A percentile compares a stretch with the other conserved stretches of the same genome.
Evolutionary conservation across 129 eudicot genomes (phyloP).

Genomic region (Chrysanthemum seticuspe): DNA sequence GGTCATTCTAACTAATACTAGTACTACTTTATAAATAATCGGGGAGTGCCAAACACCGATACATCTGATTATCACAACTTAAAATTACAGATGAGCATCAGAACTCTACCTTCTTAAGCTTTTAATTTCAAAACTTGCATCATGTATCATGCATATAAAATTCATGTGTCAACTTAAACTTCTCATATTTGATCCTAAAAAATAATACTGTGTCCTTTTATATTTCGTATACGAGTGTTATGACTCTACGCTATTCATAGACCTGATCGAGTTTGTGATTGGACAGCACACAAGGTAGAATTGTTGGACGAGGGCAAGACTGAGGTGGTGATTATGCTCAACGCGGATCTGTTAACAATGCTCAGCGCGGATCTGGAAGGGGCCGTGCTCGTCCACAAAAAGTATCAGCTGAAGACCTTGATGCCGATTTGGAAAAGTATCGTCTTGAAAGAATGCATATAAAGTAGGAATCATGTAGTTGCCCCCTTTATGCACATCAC

Average conservation of each 20-base stretch:
- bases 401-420: constrained; percentile 46
- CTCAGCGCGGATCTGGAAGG: constrained; percentile 19
- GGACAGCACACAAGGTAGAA: constrained; percentile 23
- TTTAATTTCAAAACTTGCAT: too few species aligned
- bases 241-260: not conserved
- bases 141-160: too few species aligned
- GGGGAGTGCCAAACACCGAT: too few species aligned
- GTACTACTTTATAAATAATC: too few species aligned
- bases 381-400: constrained; percentile 21
- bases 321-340: constrained; percentile 17
- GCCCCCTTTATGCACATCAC: not conserved
- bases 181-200: not conserved
- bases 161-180: not conserved
- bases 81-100: too few species aligned
- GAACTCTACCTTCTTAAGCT: too few species aligned
- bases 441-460: constrained; percentile 41
- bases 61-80: too few species aligned
- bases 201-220: not conserved
- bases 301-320: constrained; percentile 42
- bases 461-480: constrained; percentile 18
- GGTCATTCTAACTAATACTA: too few species aligned
- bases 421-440: constrained; percentile 58
- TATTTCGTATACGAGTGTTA: not conserved
- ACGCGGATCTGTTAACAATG: not conserved
- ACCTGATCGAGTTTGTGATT: not conserved